A percentile compares a stretch with the other conserved stretches of the same genome.
Conservation (phyloP, 2,329 filamentous ascomycete species). For the Apiospora arundinis region DNA sequence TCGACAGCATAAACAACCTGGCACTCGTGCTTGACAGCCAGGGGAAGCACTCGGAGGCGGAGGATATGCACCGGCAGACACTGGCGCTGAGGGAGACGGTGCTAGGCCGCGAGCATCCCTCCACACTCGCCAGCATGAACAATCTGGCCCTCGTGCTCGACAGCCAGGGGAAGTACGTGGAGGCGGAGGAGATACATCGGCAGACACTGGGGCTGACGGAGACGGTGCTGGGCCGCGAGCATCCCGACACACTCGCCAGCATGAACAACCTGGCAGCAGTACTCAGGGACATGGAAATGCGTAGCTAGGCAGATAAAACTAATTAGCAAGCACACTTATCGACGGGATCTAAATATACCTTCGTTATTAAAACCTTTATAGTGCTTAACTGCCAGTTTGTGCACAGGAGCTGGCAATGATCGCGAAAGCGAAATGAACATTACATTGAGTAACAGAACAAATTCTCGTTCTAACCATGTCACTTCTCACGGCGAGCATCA, state of each 20-base stretch:
- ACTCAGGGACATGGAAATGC: background rate
- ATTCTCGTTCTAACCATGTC: background rate
- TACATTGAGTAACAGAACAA: slow-evolving; percentile 1
- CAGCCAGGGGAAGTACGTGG: too few species aligned
- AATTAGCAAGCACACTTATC: background rate
- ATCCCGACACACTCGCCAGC: too few species aligned
- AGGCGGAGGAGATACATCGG: too few species aligned
- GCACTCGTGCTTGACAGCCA: too few species aligned
- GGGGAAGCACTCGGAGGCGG: background rate
- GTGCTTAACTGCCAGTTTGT: background rate
- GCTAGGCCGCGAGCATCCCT: too few species aligned
- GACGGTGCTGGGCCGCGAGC: too few species aligned
- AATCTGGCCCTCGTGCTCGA: too few species aligned
- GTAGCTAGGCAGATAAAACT: background rate
- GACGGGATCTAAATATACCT: background rate
- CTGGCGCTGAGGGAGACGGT: too few species aligned
- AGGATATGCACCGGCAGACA: too few species aligned
- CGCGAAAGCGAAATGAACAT: background rate
- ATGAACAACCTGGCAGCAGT: background rate
- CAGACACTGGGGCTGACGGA: too few species aligned
- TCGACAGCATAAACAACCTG: background rate
- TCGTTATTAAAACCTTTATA: background rate
- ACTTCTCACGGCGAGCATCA: too few species aligned
- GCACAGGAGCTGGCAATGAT: background rate
- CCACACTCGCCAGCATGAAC: too few species aligned